Base-by-base conservation (phyloP, 129 eudicot species). In the Smallanthus sonchifolius region DNA sequence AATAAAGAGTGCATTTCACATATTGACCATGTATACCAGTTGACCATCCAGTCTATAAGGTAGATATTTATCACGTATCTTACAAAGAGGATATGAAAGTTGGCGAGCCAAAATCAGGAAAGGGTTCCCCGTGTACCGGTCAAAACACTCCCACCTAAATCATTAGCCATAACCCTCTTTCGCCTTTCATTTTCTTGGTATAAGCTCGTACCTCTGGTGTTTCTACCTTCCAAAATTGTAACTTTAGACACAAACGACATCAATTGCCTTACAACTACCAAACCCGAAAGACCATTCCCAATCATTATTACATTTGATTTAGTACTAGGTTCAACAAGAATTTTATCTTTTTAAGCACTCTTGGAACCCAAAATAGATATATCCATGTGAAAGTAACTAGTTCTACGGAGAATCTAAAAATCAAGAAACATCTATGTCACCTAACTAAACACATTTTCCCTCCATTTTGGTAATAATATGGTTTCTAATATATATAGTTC, bases 71-170 rank as follows among this genome's bases (percentile, higher is more conserved):
- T 94, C 98, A 42, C 98, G 86, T 20, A 94, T 86, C 80, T 94
- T 94, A 74, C 90, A 96, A 74, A 94, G 92, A 2, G 86, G 76
- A 71, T 80, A 88, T 0, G 91, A 83, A 84, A 94, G 71, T 85
- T 94, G 98, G 67, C 92, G 69, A 3, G 98, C 98, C 83, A 94
- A 77, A 75, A 94, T 94, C 52, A 97, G 97, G 7, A 94, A 92
- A 2, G 98, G 98, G 57, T 94, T 94, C 37, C 98, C 98, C 86
- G 88, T 17, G 96, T 94, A 70, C 98, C 98, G 0, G 98, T 94
- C 80, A 94, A 85, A 44, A 94, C 97, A 80, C 98, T 94, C 83
- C 98, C 98, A 7, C 98, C 98, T 79, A 94, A 88, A 88, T 94
- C 98, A 6, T 92, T 97, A 78, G 86, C 81, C 4, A 93, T 97